Percentiles rank a stretch among this genome's conserved stretches.
phyloP scores from a whole-genome alignment of 495 filamentous ascomycete species.

The Bryoglossum gracile region DNA sequence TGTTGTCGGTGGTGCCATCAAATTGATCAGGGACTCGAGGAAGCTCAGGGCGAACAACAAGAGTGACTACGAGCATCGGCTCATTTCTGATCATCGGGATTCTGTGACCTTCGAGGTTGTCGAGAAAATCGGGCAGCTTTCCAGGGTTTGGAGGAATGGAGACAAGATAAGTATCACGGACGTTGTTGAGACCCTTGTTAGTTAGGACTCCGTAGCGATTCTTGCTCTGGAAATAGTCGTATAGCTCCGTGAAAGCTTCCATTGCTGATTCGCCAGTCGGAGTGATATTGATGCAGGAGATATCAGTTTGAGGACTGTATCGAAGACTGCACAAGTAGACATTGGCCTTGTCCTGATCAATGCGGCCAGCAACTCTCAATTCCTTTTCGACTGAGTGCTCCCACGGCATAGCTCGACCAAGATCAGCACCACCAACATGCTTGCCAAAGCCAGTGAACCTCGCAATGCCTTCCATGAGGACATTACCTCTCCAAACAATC shows the following conservation, averaged over 20 bases:
- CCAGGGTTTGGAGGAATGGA: constrained; percentile 58
- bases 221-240: constrained; percentile 71
- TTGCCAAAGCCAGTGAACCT: constrained; percentile 70
- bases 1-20: constrained; percentile 32
- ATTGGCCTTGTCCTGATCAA: constrained; percentile 69
- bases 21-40: constrained; percentile 39
- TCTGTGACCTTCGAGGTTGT: constrained; percentile 65
- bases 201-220: constrained; percentile 76
- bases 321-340: constrained; percentile 81
- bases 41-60: constrained; percentile 59
- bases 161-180: constrained; percentile 73
- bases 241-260: constrained; percentile 59
- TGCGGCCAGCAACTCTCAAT: constrained; percentile 74
- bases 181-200: constrained; percentile 55
- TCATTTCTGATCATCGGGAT: constrained; percentile 59
- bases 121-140: constrained; percentile 60
- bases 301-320: constrained; percentile 64
- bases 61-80: constrained; percentile 66
- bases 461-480: constrained; percentile 70
- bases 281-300: constrained; percentile 60
- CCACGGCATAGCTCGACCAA: constrained; percentile 55
- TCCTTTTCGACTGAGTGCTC: constrained; percentile 59
- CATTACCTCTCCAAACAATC: constrained; percentile 69
- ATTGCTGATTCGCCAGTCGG: constrained; percentile 42
- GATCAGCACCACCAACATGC: constrained; percentile 73